phyloP scores from a whole-genome alignment of 139 green algal species.

The Zygnema cylindricum region DNA sequence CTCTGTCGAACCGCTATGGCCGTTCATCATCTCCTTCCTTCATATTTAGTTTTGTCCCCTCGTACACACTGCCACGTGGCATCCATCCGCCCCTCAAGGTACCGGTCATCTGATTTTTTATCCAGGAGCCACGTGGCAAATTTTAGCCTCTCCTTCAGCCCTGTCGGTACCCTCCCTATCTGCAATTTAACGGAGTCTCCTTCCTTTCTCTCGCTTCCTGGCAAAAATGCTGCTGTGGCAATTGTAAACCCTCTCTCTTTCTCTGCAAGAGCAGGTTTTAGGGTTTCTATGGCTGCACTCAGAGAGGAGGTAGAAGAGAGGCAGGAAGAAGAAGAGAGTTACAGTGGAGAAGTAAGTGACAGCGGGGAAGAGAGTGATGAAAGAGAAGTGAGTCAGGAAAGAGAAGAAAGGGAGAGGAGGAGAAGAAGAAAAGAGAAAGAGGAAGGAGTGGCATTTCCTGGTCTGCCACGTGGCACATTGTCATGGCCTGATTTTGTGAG shows the following conservation, averaged over 20 bases:
- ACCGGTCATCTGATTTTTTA: conserved; percentile 93
- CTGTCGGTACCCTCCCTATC: conserved; percentile 66
- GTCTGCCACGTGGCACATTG: neutral
- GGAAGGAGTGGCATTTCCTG: neutral
- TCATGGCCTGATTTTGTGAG: conserved; percentile 41
- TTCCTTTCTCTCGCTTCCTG: neutral
- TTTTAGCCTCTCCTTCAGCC: conserved; percentile 78
- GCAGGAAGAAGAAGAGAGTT: neutral
- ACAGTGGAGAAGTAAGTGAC: neutral
- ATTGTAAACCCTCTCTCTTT: neutral
- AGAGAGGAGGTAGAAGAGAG: neutral
- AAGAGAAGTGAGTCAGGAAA: neutral
- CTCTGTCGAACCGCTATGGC: neutral
- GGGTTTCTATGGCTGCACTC: neutral
- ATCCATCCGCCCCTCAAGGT: conserved; percentile 81
- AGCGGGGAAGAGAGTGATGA: neutral
- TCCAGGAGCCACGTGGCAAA: no score
- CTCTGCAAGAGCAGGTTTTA: neutral
- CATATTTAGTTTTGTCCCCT: neutral
- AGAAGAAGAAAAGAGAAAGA: neutral
- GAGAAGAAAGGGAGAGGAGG: neutral
- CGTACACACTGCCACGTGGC: conserved; percentile 65
- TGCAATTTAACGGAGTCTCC: neutral
- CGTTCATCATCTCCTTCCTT: neutral
- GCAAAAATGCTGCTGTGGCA: neutral